A percentile compares a stretch with the other conserved stretches of the same genome.
Conservation (phyloP, 169 alveolate species). For the Theileria luwenshuni region DNA sequence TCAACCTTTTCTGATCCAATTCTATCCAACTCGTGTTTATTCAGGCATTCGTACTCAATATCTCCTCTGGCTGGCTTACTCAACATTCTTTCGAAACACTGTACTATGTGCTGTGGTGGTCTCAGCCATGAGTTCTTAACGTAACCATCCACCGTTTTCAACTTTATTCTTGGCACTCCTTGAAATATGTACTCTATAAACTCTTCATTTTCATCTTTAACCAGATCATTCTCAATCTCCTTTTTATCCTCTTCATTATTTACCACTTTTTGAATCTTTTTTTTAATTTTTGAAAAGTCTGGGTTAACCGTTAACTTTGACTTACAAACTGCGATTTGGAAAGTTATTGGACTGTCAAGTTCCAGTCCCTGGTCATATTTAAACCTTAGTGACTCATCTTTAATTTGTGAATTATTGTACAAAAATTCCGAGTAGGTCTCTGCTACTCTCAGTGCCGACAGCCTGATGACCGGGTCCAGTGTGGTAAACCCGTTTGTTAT, state of each 20-base stretch:
- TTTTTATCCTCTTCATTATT: not conserved
- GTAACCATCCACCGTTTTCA: conserved; percentile 1
- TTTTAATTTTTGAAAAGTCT: conserved; percentile 16
- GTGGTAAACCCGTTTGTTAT: not conserved
- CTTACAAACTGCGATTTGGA: not conserved
- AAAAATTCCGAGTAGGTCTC: conserved; percentile 7
- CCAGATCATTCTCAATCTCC: not conserved
- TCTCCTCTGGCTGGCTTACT: conserved; percentile 55
- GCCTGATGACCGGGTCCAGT: conserved; percentile 11
- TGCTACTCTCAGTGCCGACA: conserved; percentile 12
- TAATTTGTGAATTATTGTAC: not conserved
- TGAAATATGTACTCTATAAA: conserved; percentile 35
- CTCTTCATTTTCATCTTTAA: conserved; percentile 1
- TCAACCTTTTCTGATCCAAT: conserved; percentile 13
- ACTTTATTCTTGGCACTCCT: conserved; percentile 29
- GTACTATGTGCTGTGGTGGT: conserved; percentile 65
- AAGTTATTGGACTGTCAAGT: not conserved
- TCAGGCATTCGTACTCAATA: conserved; percentile 30
- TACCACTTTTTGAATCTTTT: not conserved
- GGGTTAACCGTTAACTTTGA: conserved; percentile 2
- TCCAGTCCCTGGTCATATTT: not conserved
- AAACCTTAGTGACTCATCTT: not conserved
- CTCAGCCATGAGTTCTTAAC: conserved; percentile 30
- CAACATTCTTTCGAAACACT: conserved; percentile 56
- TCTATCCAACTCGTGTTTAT: conserved; percentile 29